Evolutionary conservation across 2,329 filamentous ascomycete species (phyloP).

Genomic region (Trichoderma endophyticum): DNA sequence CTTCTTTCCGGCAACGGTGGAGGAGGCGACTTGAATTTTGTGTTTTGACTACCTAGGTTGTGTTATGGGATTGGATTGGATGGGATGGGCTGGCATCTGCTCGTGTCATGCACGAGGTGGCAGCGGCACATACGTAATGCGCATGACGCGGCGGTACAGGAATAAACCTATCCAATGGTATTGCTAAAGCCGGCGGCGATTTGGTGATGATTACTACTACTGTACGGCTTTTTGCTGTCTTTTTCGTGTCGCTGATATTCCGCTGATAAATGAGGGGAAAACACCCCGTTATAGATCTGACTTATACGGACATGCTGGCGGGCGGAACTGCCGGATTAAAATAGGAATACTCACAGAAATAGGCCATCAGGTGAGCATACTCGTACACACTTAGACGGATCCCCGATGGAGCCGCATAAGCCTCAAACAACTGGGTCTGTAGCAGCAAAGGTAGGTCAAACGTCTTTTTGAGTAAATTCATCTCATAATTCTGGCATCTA

Average conservation of each 20-base stretch:
- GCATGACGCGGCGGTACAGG: background rate
- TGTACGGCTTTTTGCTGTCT: background rate
- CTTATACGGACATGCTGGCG: background rate
- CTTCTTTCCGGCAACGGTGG: background rate
- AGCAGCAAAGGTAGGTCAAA: background rate
- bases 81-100: background rate
- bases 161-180: background rate
- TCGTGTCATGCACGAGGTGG: background rate
- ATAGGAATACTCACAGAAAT: background rate
- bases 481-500: conserved; percentile 16
- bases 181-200: background rate
- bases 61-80: background rate
- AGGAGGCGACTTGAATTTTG: background rate
- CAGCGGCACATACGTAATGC: conserved; percentile 10
- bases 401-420: background rate
- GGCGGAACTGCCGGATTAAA: conserved; percentile 7
- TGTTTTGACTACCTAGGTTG: background rate
- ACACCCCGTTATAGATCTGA: background rate
- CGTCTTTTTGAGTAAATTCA: background rate
- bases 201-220: background rate
- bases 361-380: background rate
- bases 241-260: background rate
- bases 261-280: background rate
- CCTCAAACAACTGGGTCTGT: background rate
- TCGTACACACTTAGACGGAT: background rate